Base-by-base conservation (phyloP, 305 asterid species). In the Solanum hybrid region DNA sequence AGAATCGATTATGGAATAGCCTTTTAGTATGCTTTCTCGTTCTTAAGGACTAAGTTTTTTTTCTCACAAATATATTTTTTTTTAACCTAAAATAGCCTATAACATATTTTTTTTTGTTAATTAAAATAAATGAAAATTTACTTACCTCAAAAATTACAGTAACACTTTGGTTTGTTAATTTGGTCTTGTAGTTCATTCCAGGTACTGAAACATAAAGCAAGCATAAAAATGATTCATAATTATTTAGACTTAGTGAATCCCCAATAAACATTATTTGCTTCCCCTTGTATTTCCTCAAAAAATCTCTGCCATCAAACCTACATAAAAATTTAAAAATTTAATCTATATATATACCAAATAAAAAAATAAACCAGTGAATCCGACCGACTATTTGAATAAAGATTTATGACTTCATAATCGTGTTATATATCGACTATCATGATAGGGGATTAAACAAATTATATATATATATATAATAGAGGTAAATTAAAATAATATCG, bases 171-270 rank as follows among this genome's bases (percentile, higher is more conserved):
- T 79, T 72, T 37, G 90, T 77, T 41, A 87, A 57, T 34, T 75
- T 11, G 3, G 38, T 33, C 76, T 76, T 36, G 37, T 87, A 75
- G 31, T 75, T 91, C 33, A 91, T 86, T 36, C 86, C 87, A 6
- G 91, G 86, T 10, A 88, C 87, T 75, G 93, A 89, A 41, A 88
- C 87, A 41, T 92, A 81, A 73, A 93, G 92, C 78, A 92, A 89
- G 88, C 95, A 93, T 39, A 68, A n/a, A 9, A 93, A 89, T 7
- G 95, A 93, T 29, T 90, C 91, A 91, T 92, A 93, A 12, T 89
- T 93, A 89, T 93, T 93, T 31, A 90, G n/a, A 89, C 92, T 91
- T 80, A 92, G 38, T n/a, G 95, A 93, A 89, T 93, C 95, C 26
- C 95, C 95, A 72, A 93, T 38, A 57, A 92, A 93, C 94, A 92